phyloP scores from a whole-genome alignment of 2,329 filamentous ascomycete genomes.

The Ophiocordyceps camponoti-leonardi region DNA sequence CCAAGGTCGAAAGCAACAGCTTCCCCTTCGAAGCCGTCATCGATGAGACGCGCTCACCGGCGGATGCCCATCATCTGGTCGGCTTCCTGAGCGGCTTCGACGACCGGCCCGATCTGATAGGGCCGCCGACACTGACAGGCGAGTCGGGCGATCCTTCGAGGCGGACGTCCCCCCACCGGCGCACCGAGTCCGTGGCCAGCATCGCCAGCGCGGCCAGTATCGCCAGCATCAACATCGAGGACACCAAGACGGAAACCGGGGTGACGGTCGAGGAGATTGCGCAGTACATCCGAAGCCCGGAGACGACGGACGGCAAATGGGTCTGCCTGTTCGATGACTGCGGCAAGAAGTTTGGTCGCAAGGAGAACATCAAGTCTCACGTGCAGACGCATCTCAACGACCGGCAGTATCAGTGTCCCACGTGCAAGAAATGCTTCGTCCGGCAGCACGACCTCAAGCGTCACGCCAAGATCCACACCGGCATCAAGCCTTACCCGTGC shows the following conservation, averaged over 20 bases:
- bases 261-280: constrained; percentile 75
- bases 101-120: constrained; percentile 22
- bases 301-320: constrained; percentile 62
- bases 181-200: constrained; percentile 42
- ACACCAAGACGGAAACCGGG: constrained; percentile 59
- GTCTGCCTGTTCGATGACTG: constrained; percentile 63
- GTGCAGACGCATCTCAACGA: constrained; percentile 97
- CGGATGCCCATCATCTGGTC: constrained; percentile 31
- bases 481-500: constrained; percentile 88
- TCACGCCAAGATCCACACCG: constrained; percentile 93
- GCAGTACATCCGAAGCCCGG: constrained; percentile 55
- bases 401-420: constrained; percentile 83
- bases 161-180: constrained; percentile 24
- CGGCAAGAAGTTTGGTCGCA: constrained; percentile 81
- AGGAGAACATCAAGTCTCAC: constrained; percentile 97
- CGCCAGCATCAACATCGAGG: constrained; percentile 45
- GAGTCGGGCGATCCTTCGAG: constrained; percentile 6
- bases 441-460: constrained; percentile 94
- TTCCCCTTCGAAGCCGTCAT: constrained; percentile 13
- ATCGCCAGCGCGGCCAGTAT: constrained; percentile 41
- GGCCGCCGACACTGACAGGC: not conserved
- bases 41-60: constrained; percentile 27
- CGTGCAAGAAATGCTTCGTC: constrained; percentile 90
- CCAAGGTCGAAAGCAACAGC: constrained; percentile 16
- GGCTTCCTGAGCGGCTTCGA: constrained; percentile 24